Evolutionary conservation across 2,329 filamentous ascomycete species (phyloP).

Genomic region (Fusarium sp.): DNA sequence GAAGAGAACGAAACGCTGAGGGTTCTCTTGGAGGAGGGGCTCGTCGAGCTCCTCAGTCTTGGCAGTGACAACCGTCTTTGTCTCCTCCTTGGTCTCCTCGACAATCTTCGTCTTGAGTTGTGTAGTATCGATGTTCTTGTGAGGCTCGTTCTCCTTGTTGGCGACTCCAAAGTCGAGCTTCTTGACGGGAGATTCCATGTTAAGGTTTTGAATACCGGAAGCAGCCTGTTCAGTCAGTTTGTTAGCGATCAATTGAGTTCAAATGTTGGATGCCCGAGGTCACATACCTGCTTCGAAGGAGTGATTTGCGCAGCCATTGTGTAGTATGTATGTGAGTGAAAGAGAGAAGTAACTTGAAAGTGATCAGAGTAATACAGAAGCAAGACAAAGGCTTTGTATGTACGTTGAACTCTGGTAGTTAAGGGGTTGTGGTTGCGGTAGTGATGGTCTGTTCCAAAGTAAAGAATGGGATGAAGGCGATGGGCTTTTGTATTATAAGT

Average conservation of each 20-base stretch:
- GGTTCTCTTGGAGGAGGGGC: constrained; percentile 95
- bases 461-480: constrained; percentile 47
- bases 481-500: constrained; percentile 58
- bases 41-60: constrained; percentile 83
- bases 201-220: constrained; percentile 86
- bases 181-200: constrained; percentile 94
- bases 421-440: constrained; percentile 50
- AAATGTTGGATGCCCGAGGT: constrained; percentile 15
- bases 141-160: constrained; percentile 85
- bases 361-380: constrained; percentile 32
- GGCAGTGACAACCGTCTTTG: constrained; percentile 59
- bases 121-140: constrained; percentile 65
- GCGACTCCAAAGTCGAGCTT: constrained; percentile 82
- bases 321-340: constrained; percentile 27
- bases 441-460: constrained; percentile 43
- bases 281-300: constrained; percentile 69
- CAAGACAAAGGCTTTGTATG: constrained; percentile 32
- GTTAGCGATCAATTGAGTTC: constrained; percentile 51
- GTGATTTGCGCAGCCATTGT: constrained; percentile 82
- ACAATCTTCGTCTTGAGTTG: constrained; percentile 72
- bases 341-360: constrained; percentile 1
- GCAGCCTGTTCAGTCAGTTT: constrained; percentile 73
- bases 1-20: constrained; percentile 96
- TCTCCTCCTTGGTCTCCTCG: constrained; percentile 57
- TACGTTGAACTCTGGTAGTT: constrained; percentile 39